Conservation (phyloP, 192 early-diverging fungal species). For the Entomortierella chlamydospora region DNA sequence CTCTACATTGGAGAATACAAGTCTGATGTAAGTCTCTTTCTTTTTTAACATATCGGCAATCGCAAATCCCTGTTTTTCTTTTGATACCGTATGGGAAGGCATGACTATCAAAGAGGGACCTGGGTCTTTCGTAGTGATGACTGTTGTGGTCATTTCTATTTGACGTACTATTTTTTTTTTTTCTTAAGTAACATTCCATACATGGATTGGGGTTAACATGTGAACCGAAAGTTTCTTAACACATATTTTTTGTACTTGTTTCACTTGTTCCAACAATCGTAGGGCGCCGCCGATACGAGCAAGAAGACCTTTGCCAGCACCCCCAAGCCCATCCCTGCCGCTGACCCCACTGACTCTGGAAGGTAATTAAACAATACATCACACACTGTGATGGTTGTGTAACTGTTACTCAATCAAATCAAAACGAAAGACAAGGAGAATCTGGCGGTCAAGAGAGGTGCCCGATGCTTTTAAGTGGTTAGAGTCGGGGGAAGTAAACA, state of each 20-base stretch:
- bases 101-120: too few relatives aligned
- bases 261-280: too few relatives aligned
- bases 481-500: too few relatives aligned
- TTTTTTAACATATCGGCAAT: neutral
- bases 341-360: slow-evolving; percentile 24
- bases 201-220: slow-evolving; percentile 2
- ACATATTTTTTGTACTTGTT: neutral
- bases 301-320: slow-evolving; percentile 26
- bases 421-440: too few relatives aligned
- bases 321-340: slow-evolving; percentile 46
- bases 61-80: too few relatives aligned
- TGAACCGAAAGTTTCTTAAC: slow-evolving; percentile 2
- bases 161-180: slow-evolving; percentile 4
- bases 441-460: too few relatives aligned
- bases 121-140: too few relatives aligned
- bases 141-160: neutral
- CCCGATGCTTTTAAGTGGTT: too few relatives aligned
- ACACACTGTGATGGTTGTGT: too few relatives aligned
- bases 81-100: too few relatives aligned
- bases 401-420: too few relatives aligned
- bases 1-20: slow-evolving; percentile 80
- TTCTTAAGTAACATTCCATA: slow-evolving; percentile 27
- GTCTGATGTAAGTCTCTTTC: slow-evolving; percentile 33
- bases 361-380: slow-evolving; percentile 13
- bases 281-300: slow-evolving; percentile 14